phyloP scores from a whole-genome alignment of 73 alveolate species.

The Paramecium sexaurelia region DNA sequence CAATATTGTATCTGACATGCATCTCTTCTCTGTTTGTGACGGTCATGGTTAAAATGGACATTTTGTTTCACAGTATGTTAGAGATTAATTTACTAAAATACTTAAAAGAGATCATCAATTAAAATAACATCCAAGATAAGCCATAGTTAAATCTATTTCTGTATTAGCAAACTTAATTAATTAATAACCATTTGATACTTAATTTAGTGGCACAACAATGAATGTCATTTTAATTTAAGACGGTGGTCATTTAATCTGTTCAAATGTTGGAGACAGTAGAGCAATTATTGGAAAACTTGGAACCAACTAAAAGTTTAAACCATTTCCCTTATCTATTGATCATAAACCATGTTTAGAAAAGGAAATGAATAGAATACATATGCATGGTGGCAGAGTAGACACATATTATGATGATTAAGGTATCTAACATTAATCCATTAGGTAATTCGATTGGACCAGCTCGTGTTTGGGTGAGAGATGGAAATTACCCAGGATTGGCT shows the following conservation, averaged over 20 bases:
- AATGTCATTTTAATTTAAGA: slow-evolving; percentile 21
- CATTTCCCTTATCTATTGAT: slow-evolving; percentile 79
- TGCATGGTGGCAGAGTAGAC: slow-evolving; percentile 90
- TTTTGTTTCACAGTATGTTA: slow-evolving; percentile 55
- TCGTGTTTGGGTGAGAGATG: slow-evolving; percentile 94
- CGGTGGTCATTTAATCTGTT: slow-evolving; percentile 49
- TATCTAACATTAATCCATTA: neutral
- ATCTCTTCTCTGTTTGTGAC: slow-evolving; percentile 65
- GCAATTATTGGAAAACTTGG: slow-evolving; percentile 58
- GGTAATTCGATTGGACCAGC: slow-evolving; percentile 89
- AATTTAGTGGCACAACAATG: slow-evolving; percentile 69
- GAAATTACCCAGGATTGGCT: slow-evolving; percentile 96
- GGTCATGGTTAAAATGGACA: slow-evolving; percentile 73
- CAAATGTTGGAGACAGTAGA: slow-evolving; percentile 67
- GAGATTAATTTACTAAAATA: slow-evolving; percentile 25
- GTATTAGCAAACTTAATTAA: neutral
- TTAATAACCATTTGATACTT: slow-evolving; percentile 34
- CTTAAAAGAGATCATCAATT: neutral
- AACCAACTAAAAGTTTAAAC: slow-evolving; percentile 6
- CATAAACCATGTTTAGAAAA: slow-evolving; percentile 90
- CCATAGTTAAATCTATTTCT: slow-evolving; percentile 5
- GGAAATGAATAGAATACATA: slow-evolving; percentile 86
- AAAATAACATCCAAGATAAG: neutral
- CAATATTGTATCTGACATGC: neutral
- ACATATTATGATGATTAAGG: slow-evolving; percentile 78